Conservation (phyloP, 352 stramenopile genomes). For the Pythium dissimile region DNA sequence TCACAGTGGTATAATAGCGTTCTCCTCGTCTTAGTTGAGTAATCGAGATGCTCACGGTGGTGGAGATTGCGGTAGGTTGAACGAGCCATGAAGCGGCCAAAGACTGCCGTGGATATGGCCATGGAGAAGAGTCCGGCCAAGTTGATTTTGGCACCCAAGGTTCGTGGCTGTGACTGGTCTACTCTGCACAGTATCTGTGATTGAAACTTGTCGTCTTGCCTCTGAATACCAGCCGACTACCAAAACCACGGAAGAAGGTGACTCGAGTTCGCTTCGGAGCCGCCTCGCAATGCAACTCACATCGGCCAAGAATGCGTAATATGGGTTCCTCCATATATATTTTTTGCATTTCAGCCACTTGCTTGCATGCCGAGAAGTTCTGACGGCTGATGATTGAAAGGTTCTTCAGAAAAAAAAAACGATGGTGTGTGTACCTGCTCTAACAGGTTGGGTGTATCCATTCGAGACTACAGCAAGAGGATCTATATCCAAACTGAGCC, state of each 20-base stretch:
- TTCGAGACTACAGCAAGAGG: background rate
- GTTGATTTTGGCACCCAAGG: constrained; percentile 15
- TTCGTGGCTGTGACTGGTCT: background rate
- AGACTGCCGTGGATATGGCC: constrained; percentile 62
- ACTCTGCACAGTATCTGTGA: background rate
- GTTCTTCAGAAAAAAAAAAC: too few relatives aligned
- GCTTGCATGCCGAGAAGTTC: too few relatives aligned
- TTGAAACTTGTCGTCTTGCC: background rate
- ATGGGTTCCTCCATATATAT: background rate
- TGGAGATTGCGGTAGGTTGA: constrained; percentile 38
- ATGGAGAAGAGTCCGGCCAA: constrained; percentile 75
- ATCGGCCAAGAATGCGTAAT: constrained; percentile 19
- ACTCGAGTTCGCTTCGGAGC: constrained; percentile 12
- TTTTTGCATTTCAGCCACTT: too few relatives aligned
- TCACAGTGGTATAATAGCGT: constrained; percentile 63
- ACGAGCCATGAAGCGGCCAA: constrained; percentile 71
- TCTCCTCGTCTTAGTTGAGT: background rate
- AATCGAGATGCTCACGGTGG: too few relatives aligned
- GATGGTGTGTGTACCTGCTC: constrained; percentile 1
- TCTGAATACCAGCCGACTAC: background rate
- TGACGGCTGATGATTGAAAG: too few relatives aligned
- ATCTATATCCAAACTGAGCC: constrained; percentile 10
- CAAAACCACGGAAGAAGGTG: background rate
- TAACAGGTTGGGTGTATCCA: background rate
- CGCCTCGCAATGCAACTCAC: constrained; percentile 18